phyloP scores from a whole-genome alignment of 2,329 filamentous ascomycete genomes.

The Hypoxylon sp. region DNA sequence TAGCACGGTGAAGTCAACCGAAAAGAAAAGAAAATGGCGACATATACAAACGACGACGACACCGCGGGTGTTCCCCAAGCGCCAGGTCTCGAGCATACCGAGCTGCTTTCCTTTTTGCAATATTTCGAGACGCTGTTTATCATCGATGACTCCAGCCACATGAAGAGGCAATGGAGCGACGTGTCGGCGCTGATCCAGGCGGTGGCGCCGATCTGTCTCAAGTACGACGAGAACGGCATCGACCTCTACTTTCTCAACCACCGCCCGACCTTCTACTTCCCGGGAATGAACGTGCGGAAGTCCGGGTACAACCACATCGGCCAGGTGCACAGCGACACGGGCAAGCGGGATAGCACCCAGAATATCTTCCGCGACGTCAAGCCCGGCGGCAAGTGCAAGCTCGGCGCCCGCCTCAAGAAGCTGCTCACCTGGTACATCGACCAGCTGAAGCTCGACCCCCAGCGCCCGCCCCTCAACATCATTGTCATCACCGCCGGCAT shows the following conservation, averaged over 20 bases:
- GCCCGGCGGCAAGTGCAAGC: conserved; percentile 42
- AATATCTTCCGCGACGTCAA: conserved; percentile 39
- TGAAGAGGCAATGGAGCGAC: conserved; percentile 39
- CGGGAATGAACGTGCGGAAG: conserved; percentile 39
- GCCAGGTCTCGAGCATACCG: conserved; percentile 29
- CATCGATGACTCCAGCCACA: conserved; percentile 38
- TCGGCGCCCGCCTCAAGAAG: conserved; percentile 42
- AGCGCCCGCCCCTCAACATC: conserved; percentile 42
- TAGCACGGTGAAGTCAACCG: neutral
- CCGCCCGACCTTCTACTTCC: conserved; percentile 37
- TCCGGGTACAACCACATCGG: conserved; percentile 42
- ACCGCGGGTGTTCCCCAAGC: conserved; percentile 36
- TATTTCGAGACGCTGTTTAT: conserved; percentile 40
- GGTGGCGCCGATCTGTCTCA: conserved; percentile 35
- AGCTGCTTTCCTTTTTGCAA: conserved; percentile 36
- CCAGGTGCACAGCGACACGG: conserved; percentile 37
- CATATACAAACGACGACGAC: conserved; percentile 37
- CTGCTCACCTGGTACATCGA: conserved; percentile 43
- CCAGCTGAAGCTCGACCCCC: conserved; percentile 41
- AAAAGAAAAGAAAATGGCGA: conserved; percentile 20
- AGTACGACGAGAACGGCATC: conserved; percentile 41
- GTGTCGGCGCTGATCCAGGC: conserved; percentile 38
- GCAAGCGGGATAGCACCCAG: conserved; percentile 40
- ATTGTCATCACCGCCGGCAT: conserved; percentile 44
- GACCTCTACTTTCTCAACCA: conserved; percentile 41